Percentiles rank a stretch among this genome's conserved stretches.
These are phyloP conservation scores for Curvularia hawaiiensis DNA, from an alignment of 2,329 filamentous ascomycete species.

Conservation along the genomic window DNA sequence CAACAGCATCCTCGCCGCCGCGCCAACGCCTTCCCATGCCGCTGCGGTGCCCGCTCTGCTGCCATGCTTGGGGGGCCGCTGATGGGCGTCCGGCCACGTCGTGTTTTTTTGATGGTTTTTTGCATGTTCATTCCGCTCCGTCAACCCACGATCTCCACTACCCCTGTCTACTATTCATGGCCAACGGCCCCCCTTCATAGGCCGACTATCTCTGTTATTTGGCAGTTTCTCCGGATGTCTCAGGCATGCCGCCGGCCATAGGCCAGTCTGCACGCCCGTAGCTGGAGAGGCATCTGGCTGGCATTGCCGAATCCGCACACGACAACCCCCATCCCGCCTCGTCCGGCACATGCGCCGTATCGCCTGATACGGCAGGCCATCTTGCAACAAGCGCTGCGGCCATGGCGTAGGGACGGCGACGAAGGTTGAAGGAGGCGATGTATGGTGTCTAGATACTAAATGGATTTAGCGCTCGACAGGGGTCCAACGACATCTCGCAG, in stretches of 20 bases:
- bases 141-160: slow-evolving; percentile 17
- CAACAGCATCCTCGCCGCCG: slow-evolving; percentile 15
- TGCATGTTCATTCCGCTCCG: slow-evolving; percentile 17
- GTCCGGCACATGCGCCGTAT: not conserved
- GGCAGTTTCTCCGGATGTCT: slow-evolving; percentile 13
- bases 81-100: slow-evolving; percentile 6
- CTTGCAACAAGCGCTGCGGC: slow-evolving; percentile 6
- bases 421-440: slow-evolving; percentile 33
- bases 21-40: slow-evolving; percentile 18
- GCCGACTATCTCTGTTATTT: slow-evolving; percentile 14
- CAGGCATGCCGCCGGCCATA: slow-evolving; percentile 5
- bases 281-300: not conserved
- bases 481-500: slow-evolving; percentile 23
- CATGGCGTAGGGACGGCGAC: slow-evolving; percentile 22
- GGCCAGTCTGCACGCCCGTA: slow-evolving; percentile 1
- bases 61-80: slow-evolving; percentile 5
- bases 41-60: slow-evolving; percentile 9
- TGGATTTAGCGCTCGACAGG: slow-evolving; percentile 21
- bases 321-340: not conserved
- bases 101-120: slow-evolving; percentile 13
- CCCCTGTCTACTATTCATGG: slow-evolving; percentile 15
- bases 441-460: slow-evolving; percentile 24
- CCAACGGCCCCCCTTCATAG: slow-evolving; percentile 9
- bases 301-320: not conserved
- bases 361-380: not conserved